These are phyloP conservation scores for Phytophthora quininea DNA, from an alignment of 352 stramenopile species.

Conservation along the genomic window DNA sequence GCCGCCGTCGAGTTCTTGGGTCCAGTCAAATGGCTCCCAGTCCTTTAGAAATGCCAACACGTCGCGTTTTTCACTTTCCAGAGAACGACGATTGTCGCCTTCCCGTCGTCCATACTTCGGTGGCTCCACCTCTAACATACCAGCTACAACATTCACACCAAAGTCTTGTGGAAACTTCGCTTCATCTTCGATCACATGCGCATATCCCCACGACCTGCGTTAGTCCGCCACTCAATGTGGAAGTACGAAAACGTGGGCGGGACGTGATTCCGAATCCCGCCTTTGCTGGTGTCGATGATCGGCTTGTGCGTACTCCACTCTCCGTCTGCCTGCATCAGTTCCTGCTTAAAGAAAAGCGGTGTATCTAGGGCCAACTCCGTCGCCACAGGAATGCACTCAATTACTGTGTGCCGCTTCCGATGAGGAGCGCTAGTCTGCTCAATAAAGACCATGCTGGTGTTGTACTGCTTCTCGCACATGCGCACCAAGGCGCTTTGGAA, in stretches of 20 bases:
- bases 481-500: slow-evolving; percentile 63
- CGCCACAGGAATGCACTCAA: slow-evolving; percentile 84
- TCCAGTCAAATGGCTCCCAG: slow-evolving; percentile 82
- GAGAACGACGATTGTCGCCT: slow-evolving; percentile 32
- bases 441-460: slow-evolving; percentile 74
- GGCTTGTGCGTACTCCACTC: slow-evolving; percentile 87
- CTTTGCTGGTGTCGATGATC: slow-evolving; percentile 75
- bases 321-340: slow-evolving; percentile 73
- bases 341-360: slow-evolving; percentile 86
- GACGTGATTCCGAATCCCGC: slow-evolving; percentile 64
- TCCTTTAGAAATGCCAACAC: slow-evolving; percentile 67
- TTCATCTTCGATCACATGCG: slow-evolving; percentile 85
- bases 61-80: slow-evolving; percentile 68
- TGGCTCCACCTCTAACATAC: slow-evolving; percentile 75
- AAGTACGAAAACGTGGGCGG: slow-evolving; percentile 86
- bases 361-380: slow-evolving; percentile 62
- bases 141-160: slow-evolving; percentile 76
- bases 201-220: slow-evolving; percentile 59
- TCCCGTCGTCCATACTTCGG: slow-evolving; percentile 65
- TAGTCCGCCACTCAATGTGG: slow-evolving; percentile 77
- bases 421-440: slow-evolving; percentile 75
- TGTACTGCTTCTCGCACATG: slow-evolving; percentile 68
- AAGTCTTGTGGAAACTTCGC: slow-evolving; percentile 78
- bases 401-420: slow-evolving; percentile 68
- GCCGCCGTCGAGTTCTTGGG: slow-evolving; percentile 68